A percentile compares a stretch with the other conserved stretches of the same genome.
phyloP scores from a whole-genome alignment of 2,329 filamentous ascomycete species.

The Colletotrichum lentis region DNA sequence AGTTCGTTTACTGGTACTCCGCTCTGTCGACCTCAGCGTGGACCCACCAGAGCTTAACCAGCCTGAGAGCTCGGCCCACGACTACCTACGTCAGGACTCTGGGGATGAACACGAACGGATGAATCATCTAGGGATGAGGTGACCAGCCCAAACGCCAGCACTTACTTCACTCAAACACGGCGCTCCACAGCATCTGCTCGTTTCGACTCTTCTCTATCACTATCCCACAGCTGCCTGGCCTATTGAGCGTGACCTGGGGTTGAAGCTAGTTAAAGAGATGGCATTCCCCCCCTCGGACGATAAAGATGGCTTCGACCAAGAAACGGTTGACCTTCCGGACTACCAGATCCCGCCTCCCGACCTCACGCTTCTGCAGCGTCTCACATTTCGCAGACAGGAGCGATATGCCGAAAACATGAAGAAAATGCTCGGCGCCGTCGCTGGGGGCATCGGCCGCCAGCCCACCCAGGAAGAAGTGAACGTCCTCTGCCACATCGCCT shows the following conservation, averaged over 20 bases:
- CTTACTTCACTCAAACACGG: neutral
- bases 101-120: neutral
- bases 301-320: neutral
- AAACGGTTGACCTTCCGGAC: conserved; percentile 4
- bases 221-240: neutral
- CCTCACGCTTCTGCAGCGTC: conserved; percentile 21
- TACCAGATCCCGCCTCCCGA: conserved; percentile 5
- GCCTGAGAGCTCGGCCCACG: conserved; percentile 11
- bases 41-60: conserved; percentile 31
- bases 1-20: neutral
- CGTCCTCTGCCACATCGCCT: conserved; percentile 43
- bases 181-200: neutral
- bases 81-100: conserved; percentile 32
- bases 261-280: conserved; percentile 6
- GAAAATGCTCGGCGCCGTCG: neutral
- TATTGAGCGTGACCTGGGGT: conserved; percentile 8
- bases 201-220: neutral
- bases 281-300: conserved; percentile 4
- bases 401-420: conserved; percentile 3
- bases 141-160: neutral
- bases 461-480: conserved; percentile 50
- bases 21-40: conserved; percentile 5
- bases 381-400: conserved; percentile 13
- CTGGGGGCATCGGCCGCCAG: conserved; percentile 39
- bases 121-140: neutral